Evolutionary conservation across 495 filamentous ascomycete species (phyloP).

Genomic region (Podospora anserina): DNA sequence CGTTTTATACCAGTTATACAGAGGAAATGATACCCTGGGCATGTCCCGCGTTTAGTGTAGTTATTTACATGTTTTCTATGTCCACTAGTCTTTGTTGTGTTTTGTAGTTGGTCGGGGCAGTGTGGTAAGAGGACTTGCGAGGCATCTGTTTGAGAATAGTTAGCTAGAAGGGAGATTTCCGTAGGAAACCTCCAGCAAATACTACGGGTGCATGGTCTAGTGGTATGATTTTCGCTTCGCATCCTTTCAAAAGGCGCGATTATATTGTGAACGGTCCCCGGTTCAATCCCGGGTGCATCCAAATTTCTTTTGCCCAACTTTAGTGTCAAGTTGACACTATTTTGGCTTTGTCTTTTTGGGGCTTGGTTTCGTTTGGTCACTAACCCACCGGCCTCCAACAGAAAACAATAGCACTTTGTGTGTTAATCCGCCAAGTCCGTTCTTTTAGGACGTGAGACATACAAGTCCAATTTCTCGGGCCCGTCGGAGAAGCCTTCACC

Average conservation of each 20-base stretch:
- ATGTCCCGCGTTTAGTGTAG: not conserved
- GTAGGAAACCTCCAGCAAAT: not conserved
- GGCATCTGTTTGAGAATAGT: no score
- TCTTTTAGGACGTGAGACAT: not conserved
- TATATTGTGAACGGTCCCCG: slow-evolving; percentile 19
- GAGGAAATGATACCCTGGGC: not conserved
- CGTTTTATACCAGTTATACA: no score
- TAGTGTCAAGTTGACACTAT: slow-evolving; percentile 8
- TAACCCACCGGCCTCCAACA: not conserved
- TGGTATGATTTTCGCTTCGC: slow-evolving; percentile 26
- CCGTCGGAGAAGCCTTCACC: not conserved
- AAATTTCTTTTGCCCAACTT: slow-evolving; percentile 1
- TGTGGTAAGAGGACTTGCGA: no score
- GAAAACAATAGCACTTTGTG: not conserved
- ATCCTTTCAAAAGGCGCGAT: slow-evolving; percentile 10
- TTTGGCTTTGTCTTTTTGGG: not conserved
- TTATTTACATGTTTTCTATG: no score
- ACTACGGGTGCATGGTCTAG: slow-evolving; percentile 20
- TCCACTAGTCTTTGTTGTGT: no score
- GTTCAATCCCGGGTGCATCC: slow-evolving; percentile 22
- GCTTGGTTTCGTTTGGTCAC: not conserved
- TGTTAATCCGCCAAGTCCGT: not conserved
- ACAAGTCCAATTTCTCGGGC: not conserved
- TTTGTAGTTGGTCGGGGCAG: no score
- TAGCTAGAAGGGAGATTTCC: no score